Conservation (phyloP, 2,329 filamentous ascomycete genomes). For the Pseudogymnoascus sp. region DNA sequence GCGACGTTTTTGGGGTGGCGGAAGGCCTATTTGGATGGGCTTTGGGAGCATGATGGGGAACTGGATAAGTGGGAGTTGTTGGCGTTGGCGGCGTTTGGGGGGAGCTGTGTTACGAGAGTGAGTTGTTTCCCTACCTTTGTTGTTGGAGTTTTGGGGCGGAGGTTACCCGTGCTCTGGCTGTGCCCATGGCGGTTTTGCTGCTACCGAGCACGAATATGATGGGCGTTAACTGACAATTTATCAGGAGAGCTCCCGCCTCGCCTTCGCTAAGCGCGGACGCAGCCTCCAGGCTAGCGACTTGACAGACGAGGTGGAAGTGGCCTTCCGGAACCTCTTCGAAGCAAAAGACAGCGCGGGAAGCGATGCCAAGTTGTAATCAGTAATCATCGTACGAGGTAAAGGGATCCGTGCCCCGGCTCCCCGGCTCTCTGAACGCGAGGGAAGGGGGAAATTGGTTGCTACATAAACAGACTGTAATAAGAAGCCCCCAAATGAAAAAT, state of each 20-base stretch:
- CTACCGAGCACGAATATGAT: not conserved
- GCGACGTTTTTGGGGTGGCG: constrained; percentile 86
- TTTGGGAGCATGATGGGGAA: constrained; percentile 61
- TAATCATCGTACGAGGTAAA: not conserved
- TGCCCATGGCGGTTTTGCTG: not conserved
- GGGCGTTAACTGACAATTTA: not conserved
- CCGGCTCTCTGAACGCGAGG: not conserved
- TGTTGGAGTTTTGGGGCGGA: not conserved
- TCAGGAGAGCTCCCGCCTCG: constrained; percentile 73
- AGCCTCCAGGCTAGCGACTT: constrained; percentile 84
- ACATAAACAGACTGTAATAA: not conserved
- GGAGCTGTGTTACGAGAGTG: constrained; percentile 76
- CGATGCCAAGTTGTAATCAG: not conserved
- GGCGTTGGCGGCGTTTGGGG: constrained; percentile 74
- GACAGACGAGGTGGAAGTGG: constrained; percentile 75
- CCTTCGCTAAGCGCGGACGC: constrained; percentile 76
- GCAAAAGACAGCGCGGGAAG: not conserved
- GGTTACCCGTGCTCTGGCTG: not conserved
- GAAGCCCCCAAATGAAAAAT: not conserved
- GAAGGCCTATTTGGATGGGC: constrained; percentile 70
- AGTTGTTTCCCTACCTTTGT: constrained; percentile 24
- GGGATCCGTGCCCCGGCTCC: not conserved
- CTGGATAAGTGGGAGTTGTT: constrained; percentile 53
- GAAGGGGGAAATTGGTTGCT: not conserved
- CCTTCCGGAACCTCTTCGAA: constrained; percentile 71